A percentile compares a stretch with the other conserved stretches of the same genome.
Conservation (phyloP, 1,284 basidiomycete species). For the Somion occarium region DNA sequence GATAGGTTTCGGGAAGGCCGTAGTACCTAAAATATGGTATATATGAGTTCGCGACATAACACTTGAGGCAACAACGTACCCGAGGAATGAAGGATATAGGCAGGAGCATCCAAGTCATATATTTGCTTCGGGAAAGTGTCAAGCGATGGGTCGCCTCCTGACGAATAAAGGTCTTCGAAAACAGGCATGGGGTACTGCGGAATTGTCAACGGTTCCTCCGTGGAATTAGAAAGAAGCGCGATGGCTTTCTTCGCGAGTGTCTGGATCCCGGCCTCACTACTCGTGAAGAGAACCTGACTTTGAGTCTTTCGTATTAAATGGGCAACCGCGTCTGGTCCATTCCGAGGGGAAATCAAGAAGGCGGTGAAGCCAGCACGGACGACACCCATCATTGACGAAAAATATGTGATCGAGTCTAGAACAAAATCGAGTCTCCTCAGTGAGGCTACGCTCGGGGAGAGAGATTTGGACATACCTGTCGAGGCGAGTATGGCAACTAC, state of each 20-base stretch:
- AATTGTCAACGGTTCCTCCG: not conserved
- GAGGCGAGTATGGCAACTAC: constrained; percentile 13
- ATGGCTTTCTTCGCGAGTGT: constrained; percentile 14
- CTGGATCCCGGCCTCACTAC: constrained; percentile 22
- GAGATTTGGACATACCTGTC: constrained; percentile 6
- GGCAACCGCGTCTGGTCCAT: constrained; percentile 30
- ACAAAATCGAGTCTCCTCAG: not conserved
- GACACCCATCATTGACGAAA: constrained; percentile 24
- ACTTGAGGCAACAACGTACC: constrained; percentile 14
- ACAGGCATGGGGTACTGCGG: constrained; percentile 14
- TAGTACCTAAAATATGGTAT: constrained; percentile 18
- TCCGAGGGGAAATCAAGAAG: constrained; percentile 37
- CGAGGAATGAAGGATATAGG: constrained; percentile 26
- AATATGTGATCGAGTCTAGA: constrained; percentile 31
- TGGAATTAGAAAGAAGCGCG: constrained; percentile 6
- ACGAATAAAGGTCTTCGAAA: constrained; percentile 21
- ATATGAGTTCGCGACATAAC: not conserved
- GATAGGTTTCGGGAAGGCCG: constrained; percentile 24
- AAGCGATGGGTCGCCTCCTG: constrained; percentile 7
- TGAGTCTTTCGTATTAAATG: constrained; percentile 30
- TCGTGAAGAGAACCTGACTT: constrained; percentile 24
- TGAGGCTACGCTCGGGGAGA: not conserved
- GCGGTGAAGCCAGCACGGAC: constrained; percentile 23
- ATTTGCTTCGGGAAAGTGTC: constrained; percentile 13
- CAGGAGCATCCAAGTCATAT: constrained; percentile 13